Evolutionary conservation across 306 rosid genomes (phyloP), one percentile per base, ranked within the genome.

Genomic region (Castanospermum australe): DNA sequence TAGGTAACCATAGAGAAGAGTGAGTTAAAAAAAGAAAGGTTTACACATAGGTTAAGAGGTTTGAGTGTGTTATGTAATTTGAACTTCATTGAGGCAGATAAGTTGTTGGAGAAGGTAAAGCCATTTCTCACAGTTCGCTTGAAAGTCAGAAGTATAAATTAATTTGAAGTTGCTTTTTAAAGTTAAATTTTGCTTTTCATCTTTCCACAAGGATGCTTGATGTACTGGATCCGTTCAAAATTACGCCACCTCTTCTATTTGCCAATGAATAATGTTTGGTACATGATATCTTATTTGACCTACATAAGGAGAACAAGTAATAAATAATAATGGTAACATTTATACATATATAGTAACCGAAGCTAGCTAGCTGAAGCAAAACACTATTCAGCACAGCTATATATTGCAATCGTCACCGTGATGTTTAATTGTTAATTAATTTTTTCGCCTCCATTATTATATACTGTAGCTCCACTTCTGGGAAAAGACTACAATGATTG

Each of bases 1-100:
- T 67, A 51, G 54, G 3, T 42, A 11, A 13, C 55, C 73, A 2
- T 5, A 1, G 22, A 2, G 6, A 64, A 64, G 4, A 38, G 15
- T 15, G 15, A 3, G 9, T 15, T 38, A 24, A n/a, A 57, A 14
- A 20, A 15, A 47, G 2, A 60, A 17, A 6, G 36, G 41, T 56
- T 44, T 64, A n/a, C 5, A 15, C 41, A 54, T 33, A 25, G 25
- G 12, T 10, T 5, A n/a, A n/a, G 45, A 17, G 17, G 56, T 30
- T 32, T 50, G 17, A n/a, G 64, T 33, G 41, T 63, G 9, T 63
- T 63, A n/a, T 65, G 44, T 18, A 35, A 47, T 33, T 48, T n/a
- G n/a, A 92, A 92, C 54, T 88, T 90, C 71, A 25, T 88, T 22
- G 94, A 88, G 77, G 92, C 92, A 6, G 89, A 88, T 64, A 88